Percentiles rank a stretch among this genome's conserved stretches.
phyloP scores from a whole-genome alignment of 495 filamentous ascomycete genomes.

The Xylaria curta region DNA sequence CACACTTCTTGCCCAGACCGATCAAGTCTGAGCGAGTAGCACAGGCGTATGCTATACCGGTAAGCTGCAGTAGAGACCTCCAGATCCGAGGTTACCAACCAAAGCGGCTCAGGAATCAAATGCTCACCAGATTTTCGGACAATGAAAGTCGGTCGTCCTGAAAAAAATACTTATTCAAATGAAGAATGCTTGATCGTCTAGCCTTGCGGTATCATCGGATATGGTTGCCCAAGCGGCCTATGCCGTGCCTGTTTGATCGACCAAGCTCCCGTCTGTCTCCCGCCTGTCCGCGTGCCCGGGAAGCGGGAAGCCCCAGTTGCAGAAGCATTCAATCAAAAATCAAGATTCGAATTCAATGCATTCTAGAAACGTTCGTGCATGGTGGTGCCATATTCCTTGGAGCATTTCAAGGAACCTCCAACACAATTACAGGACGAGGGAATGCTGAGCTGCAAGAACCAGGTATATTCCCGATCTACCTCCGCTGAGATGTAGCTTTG shows the following conservation, averaged over 20 bases:
- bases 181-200: no score
- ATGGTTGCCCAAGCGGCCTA: slow-evolving; percentile 10
- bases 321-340: slow-evolving; percentile 10
- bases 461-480: not conserved
- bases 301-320: slow-evolving; percentile 7
- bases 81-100: not conserved
- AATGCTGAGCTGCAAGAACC: not conserved
- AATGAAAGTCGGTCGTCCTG: not conserved
- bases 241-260: slow-evolving; percentile 27
- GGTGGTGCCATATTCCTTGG: not conserved
- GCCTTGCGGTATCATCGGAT: not conserved
- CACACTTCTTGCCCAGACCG: not conserved
- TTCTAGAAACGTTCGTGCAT: slow-evolving; percentile 14
- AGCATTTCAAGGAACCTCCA: not conserved
- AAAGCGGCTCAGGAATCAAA: not conserved
- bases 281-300: slow-evolving; percentile 13
- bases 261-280: slow-evolving; percentile 20
- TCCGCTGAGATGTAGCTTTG: not conserved
- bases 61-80: not conserved
- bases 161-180: not conserved
- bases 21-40: not conserved
- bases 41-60: not conserved
- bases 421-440: slow-evolving; percentile 5
- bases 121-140: not conserved
- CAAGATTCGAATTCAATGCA: slow-evolving; percentile 16